Conservation (phyloP, 192 early-diverging fungal genomes). For the Entomortierella parvispora region DNA sequence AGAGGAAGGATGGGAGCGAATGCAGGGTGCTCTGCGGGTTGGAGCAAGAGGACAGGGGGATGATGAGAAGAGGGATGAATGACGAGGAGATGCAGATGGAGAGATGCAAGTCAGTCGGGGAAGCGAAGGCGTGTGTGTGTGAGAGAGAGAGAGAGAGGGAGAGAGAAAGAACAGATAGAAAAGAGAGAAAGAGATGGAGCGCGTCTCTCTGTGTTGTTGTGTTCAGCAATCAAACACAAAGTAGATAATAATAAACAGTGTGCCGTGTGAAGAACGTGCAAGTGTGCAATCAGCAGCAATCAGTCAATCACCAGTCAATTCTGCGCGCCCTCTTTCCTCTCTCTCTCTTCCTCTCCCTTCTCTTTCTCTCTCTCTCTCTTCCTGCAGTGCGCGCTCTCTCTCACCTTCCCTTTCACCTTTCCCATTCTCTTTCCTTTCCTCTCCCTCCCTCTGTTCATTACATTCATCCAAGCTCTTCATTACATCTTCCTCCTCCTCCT, state of each 20-base stretch:
- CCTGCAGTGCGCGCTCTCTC: neutral
- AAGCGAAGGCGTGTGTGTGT: too few relatives aligned
- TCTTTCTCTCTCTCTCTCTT: neutral
- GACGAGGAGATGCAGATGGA: neutral
- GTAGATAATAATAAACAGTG: too few relatives aligned
- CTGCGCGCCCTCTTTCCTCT: neutral
- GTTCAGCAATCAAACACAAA: too few relatives aligned
- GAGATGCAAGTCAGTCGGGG: too few relatives aligned
- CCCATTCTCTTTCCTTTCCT: neutral
- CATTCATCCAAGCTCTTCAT: neutral
- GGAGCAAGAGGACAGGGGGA: neutral
- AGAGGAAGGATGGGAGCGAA: neutral
- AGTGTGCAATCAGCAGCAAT: too few relatives aligned
- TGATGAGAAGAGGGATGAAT: neutral
- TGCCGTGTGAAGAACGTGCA: too few relatives aligned
- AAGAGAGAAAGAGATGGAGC: constrained; percentile 2
- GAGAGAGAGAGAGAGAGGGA: neutral
- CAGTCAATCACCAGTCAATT: neutral
- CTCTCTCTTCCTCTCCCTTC: neutral
- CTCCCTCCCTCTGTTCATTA: neutral
- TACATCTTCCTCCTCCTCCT: constrained; percentile 6
- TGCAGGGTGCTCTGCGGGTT: too few relatives aligned
- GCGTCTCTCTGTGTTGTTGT: too few relatives aligned
- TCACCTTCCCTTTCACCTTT: neutral
- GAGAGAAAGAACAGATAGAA: neutral